Percentiles rank a stretch among this genome's conserved stretches.
These are phyloP conservation scores for Acanthamoeba culbertsoni DNA, from an alignment of 208 protist genomes.

Conservation along the genomic window DNA sequence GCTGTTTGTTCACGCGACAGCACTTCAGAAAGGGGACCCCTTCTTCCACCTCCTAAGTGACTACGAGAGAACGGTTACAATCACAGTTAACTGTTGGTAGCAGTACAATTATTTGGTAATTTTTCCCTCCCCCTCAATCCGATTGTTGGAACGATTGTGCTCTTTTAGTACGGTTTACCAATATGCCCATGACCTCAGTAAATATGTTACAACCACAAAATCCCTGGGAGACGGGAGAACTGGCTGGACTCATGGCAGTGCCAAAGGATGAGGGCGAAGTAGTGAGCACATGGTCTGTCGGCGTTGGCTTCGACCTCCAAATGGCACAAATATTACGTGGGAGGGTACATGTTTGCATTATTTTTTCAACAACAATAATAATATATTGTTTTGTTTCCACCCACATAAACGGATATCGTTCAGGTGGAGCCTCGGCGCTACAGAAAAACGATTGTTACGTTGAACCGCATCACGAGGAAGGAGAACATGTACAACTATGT, in stretches of 20 bases:
- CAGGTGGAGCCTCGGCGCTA: constrained; percentile 4
- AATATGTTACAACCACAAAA: neutral
- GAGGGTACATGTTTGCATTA: neutral
- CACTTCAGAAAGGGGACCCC: no score
- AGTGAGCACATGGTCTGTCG: neutral
- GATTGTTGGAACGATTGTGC: no score
- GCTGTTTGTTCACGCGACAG: no score
- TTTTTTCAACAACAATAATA: neutral
- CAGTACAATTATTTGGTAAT: no score
- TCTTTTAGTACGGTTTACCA: no score
- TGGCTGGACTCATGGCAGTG: neutral
- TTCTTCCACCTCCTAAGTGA: no score
- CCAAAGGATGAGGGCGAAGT: neutral
- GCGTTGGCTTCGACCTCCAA: neutral
- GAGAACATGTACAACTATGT: constrained; percentile 33
- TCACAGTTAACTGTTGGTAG: no score
- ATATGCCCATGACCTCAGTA: no score
- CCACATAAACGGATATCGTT: neutral
- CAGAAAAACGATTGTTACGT: neutral
- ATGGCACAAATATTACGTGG: neutral
- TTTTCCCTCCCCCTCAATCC: no score
- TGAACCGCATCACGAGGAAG: neutral
- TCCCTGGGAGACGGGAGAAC: constrained; percentile 1
- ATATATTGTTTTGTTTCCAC: neutral
- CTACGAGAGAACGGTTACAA: no score